Conservation (phyloP, 2,329 filamentous ascomycete species). For the Fusarium sp. region DNA sequence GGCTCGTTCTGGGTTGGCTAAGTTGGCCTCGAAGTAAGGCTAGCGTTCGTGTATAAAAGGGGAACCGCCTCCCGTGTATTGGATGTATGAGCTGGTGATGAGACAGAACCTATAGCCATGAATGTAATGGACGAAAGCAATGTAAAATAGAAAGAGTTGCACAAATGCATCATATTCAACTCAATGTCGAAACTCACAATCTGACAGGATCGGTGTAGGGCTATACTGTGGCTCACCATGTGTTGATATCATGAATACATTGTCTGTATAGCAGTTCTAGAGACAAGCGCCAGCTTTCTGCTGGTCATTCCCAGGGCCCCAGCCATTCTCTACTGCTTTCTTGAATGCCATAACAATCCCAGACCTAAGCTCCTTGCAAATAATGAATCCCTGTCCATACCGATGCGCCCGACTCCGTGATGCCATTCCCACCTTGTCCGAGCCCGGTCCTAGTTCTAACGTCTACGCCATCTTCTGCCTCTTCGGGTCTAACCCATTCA, state of each 20-base stretch:
- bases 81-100: not conserved
- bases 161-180: not conserved
- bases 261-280: constrained; percentile 7
- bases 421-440: constrained; percentile 9
- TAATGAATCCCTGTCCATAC: constrained; percentile 11
- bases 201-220: not conserved
- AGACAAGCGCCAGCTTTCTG: not conserved
- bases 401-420: constrained; percentile 31
- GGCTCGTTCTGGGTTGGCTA: constrained; percentile 60
- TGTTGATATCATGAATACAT: not conserved
- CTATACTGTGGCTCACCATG: not conserved
- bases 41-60: not conserved
- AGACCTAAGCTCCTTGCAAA: constrained; percentile 35
- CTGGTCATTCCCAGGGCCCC: constrained; percentile 7
- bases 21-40: constrained; percentile 35
- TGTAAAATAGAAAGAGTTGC: not conserved
- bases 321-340: constrained; percentile 14
- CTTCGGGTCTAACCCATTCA: constrained; percentile 56
- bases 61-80: not conserved
- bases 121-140: not conserved
- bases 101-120: not conserved
- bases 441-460: constrained; percentile 1
- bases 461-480: constrained; percentile 57
- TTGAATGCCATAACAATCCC: constrained; percentile 25
- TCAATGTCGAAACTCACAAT: not conserved